phyloP scores from a whole-genome alignment of 176 grass and related monocot species.

The Carex myosuroides region DNA sequence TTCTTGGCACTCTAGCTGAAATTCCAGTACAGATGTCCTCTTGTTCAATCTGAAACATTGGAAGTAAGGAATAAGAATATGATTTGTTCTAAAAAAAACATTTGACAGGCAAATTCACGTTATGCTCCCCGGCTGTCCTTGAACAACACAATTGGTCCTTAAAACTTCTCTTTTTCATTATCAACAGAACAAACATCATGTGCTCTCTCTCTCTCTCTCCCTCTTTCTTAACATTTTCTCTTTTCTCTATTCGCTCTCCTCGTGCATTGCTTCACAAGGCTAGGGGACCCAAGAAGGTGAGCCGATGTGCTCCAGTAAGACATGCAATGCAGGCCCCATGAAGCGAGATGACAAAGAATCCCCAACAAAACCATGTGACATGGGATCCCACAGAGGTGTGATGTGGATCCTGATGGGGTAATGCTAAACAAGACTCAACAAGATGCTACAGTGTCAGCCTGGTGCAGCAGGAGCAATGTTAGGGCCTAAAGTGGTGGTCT shows the following conservation, averaged over 20 bases:
- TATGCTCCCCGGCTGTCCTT: background rate
- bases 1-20: slow-evolving; percentile 84
- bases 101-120: background rate
- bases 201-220: background rate
- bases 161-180: background rate
- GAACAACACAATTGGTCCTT: background rate
- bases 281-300: background rate
- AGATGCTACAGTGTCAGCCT: background rate
- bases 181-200: background rate
- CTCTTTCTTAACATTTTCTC: background rate
- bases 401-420: too few relatives aligned
- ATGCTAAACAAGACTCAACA: too few relatives aligned
- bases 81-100: slow-evolving; percentile 6
- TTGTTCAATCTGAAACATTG: slow-evolving; percentile 65
- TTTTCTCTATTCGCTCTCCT: background rate
- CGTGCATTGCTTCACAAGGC: background rate
- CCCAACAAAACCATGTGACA: too few relatives aligned
- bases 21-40: slow-evolving; percentile 66
- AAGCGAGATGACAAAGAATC: too few relatives aligned
- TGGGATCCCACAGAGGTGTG: too few relatives aligned
- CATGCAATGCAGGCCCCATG: too few relatives aligned
- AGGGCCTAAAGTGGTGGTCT: background rate
- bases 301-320: too few relatives aligned
- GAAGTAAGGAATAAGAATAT: background rate
- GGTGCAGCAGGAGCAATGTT: background rate